These are phyloP conservation scores for Penicillium griseofulvum DNA, from an alignment of 2,329 filamentous ascomycete genomes.

Conservation along the genomic window DNA sequence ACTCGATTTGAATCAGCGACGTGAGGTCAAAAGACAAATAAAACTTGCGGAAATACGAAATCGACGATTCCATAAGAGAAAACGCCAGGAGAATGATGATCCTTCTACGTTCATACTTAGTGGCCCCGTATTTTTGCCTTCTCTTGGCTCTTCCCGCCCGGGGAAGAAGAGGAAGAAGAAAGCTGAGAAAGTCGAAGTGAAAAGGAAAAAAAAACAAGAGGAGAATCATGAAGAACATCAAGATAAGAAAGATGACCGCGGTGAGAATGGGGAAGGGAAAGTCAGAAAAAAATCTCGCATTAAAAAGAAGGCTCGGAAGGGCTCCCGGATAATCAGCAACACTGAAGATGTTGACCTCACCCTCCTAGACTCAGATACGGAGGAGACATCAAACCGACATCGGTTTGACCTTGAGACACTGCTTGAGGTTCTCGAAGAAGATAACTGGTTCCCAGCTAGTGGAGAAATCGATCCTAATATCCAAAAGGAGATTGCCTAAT, in stretches of 20 bases:
- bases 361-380: neutral
- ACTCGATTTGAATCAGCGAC: conserved; percentile 18
- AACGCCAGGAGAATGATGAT: conserved; percentile 10
- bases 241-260: neutral
- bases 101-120: neutral
- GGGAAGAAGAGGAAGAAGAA: neutral
- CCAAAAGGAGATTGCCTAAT: conserved; percentile 12
- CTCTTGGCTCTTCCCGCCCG: neutral
- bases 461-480: conserved; percentile 33
- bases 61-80: conserved; percentile 14
- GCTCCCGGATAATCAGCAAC: conserved; percentile 1
- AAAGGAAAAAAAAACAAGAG: neutral
- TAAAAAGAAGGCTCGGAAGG: neutral
- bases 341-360: conserved; percentile 6
- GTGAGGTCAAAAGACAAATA: conserved; percentile 24
- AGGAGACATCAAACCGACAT: neutral
- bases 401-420: conserved; percentile 4
- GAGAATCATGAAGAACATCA: neutral
- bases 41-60: conserved; percentile 32
- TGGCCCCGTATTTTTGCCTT: neutral
- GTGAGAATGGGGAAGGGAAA: neutral
- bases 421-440: conserved; percentile 30
- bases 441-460: conserved; percentile 41
- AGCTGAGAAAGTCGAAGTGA: neutral
- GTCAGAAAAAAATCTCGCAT: neutral